A percentile compares a stretch with the other conserved stretches of the same genome.
Conservation (phyloP, 2,329 filamentous ascomycete genomes). For the Grosmannia huntii region DNA sequence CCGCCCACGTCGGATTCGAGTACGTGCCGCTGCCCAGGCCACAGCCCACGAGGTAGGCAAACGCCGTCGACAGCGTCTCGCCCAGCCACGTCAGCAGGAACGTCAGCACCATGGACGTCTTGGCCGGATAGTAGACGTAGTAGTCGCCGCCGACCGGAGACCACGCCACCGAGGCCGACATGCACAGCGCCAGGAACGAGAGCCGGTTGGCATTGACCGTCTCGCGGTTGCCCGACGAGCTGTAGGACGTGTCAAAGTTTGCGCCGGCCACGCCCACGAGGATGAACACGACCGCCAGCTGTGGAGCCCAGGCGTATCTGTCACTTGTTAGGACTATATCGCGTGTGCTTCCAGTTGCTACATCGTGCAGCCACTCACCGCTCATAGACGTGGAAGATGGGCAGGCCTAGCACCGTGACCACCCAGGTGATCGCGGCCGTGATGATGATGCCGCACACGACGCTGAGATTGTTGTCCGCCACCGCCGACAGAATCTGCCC, state of each 20-base stretch:
- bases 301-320: conserved; percentile 51
- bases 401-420: conserved; percentile 55
- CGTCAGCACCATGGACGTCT: conserved; percentile 21
- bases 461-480: conserved; percentile 40
- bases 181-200: conserved; percentile 57
- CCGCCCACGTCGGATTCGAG: conserved; percentile 37
- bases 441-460: conserved; percentile 55
- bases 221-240: conserved; percentile 34
- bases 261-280: conserved; percentile 48
- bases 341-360: neutral
- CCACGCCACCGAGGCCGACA: conserved; percentile 53
- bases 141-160: conserved; percentile 51
- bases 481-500: conserved; percentile 59
- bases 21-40: conserved; percentile 47
- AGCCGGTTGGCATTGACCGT: conserved; percentile 44
- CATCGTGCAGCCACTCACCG: conserved; percentile 23
- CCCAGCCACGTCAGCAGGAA: conserved; percentile 39
- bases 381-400: conserved; percentile 56
- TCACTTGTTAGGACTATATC: neutral
- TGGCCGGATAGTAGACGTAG: conserved; percentile 38
- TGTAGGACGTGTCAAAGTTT: conserved; percentile 41
- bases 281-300: conserved; percentile 46
- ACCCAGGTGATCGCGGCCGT: conserved; percentile 49
- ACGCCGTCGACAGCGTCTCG: conserved; percentile 46
- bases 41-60: conserved; percentile 48